Evolutionary conservation across 805 yeast species (phyloP).

Genomic region (Saccharomycopsis fermentans): DNA sequence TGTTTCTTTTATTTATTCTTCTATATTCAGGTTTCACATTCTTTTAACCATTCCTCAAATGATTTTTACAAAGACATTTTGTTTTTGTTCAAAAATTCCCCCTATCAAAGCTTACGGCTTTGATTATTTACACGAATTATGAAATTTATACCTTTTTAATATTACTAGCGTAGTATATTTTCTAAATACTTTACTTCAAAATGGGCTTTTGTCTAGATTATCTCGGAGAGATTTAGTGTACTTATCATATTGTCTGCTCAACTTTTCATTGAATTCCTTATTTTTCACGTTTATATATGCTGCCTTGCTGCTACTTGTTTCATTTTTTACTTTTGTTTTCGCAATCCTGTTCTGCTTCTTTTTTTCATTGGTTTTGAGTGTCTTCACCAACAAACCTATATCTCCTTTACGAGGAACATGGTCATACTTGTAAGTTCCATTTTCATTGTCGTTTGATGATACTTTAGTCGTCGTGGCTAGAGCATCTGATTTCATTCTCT

Average conservation of each 20-base stretch:
- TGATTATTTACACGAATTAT: background rate
- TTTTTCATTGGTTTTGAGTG: constrained; percentile 19
- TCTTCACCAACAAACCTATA: constrained; percentile 26
- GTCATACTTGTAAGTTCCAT: constrained; percentile 21
- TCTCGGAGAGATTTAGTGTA: constrained; percentile 17
- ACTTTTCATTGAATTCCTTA: constrained; percentile 61
- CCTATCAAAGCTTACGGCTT: background rate
- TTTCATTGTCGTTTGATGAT: constrained; percentile 19
- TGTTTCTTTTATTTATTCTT: background rate
- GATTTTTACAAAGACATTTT: background rate
- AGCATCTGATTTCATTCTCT: constrained; percentile 25
- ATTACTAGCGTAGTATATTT: too few relatives aligned
- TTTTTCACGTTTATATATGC: constrained; percentile 57
- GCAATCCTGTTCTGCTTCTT: constrained; percentile 32
- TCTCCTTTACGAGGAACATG: constrained; percentile 31
- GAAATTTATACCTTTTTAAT: constrained; percentile 7
- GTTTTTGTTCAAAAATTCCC: background rate
- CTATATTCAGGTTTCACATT: background rate
- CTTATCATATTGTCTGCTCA: constrained; percentile 46
- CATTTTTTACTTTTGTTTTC: constrained; percentile 27
- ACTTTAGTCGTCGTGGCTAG: constrained; percentile 20
- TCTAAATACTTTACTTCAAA: constrained; percentile 11
- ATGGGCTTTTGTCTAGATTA: background rate
- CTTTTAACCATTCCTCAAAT: background rate
- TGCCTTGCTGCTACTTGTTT: constrained; percentile 16